These are phyloP conservation scores for Phytophthora boehmeriae DNA, from an alignment of 352 stramenopile species.

Conservation along the genomic window DNA sequence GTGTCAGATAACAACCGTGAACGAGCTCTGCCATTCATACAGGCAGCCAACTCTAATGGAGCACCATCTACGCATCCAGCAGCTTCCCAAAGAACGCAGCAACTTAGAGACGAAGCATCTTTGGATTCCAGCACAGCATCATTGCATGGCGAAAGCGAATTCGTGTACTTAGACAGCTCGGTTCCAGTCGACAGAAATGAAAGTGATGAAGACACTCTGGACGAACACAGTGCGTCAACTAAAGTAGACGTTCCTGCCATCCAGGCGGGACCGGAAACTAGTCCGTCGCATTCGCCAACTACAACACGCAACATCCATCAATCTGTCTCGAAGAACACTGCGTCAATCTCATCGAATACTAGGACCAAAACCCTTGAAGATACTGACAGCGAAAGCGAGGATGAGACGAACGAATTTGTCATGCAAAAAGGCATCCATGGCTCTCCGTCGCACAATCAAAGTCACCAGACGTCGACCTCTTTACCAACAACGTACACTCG, in stretches of 20 bases:
- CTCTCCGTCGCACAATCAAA: slow-evolving; percentile 12
- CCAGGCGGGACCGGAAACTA: background rate
- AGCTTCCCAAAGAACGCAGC: background rate
- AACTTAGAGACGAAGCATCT: background rate
- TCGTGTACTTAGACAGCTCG: slow-evolving; percentile 59
- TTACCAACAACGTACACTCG: background rate
- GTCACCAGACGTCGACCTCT: slow-evolving; percentile 1
- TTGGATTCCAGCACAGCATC: slow-evolving; percentile 23
- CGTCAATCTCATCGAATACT: background rate
- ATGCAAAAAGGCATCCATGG: slow-evolving; percentile 13
- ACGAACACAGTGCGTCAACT: slow-evolving; percentile 16
- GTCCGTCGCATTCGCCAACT: background rate
- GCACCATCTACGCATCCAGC: background rate
- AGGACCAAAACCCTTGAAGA: background rate
- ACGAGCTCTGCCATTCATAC: no score
- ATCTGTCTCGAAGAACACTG: background rate
- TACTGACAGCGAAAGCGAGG: slow-evolving; percentile 18
- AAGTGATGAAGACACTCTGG: background rate
- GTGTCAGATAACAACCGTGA: background rate
- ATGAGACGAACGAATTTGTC: slow-evolving; percentile 49
- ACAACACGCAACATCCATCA: slow-evolving; percentile 1
- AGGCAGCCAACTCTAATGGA: no score
- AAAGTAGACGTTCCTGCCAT: slow-evolving; percentile 4
- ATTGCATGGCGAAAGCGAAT: slow-evolving; percentile 56
- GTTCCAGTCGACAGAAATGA: slow-evolving; percentile 9